Percentiles rank a stretch among this genome's conserved stretches.
These are phyloP conservation scores for Athelia sp. DNA, from an alignment of 1,284 basidiomycete species.

Conservation along the genomic window DNA sequence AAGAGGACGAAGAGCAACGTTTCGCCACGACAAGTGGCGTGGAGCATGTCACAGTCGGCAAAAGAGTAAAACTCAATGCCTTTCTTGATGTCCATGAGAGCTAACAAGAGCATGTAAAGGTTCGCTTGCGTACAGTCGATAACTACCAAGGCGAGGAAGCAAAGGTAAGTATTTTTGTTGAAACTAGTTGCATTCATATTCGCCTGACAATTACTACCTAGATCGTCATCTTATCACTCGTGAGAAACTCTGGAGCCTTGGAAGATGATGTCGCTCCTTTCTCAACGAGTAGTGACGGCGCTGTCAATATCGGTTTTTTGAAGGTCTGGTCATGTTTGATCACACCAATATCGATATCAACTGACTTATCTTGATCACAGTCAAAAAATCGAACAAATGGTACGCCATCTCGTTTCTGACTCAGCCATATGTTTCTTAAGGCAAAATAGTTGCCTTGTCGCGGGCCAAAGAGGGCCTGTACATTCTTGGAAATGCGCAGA, in stretches of 20 bases:
- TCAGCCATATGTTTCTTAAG: conserved; percentile 5
- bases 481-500: conserved; percentile 62
- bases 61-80: conserved; percentile 31
- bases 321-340: too few species aligned
- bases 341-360: conserved; percentile 19
- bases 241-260: conserved; percentile 54
- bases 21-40: conserved; percentile 25
- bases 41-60: conserved; percentile 44
- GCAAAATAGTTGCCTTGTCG: conserved; percentile 58
- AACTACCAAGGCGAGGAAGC: conserved; percentile 75
- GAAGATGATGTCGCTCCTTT: conserved; percentile 25
- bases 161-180: conserved; percentile 35
- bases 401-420: conserved; percentile 15
- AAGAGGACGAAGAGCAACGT: conserved; percentile 33
- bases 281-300: conserved; percentile 14
- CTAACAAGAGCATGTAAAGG: conserved; percentile 32
- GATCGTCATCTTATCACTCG: conserved; percentile 68
- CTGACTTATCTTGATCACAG: conserved; percentile 24
- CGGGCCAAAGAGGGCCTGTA: conserved; percentile 68
- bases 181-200: too few species aligned
- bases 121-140: conserved; percentile 68
- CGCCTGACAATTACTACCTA: too few species aligned
- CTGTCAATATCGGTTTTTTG: conserved; percentile 62
- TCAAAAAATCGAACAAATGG: conserved; percentile 56
- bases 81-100: not conserved